Conservation (phyloP, 768 basidiomycete genomes). For the Rubroboletus satanas region DNA sequence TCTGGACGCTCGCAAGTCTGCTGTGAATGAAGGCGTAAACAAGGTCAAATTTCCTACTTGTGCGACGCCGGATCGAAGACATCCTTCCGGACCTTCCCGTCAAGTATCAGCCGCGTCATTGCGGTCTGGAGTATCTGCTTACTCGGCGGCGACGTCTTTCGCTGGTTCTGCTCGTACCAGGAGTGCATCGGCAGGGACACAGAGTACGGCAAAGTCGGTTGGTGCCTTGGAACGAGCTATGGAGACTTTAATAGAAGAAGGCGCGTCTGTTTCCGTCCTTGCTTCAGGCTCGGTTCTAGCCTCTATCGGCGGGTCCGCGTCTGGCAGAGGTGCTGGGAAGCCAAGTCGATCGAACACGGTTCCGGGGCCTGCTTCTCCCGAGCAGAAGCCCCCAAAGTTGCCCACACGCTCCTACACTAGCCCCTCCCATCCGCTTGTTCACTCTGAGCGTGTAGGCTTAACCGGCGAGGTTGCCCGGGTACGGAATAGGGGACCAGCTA, state of each 20-base stretch:
- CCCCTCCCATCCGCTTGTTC: conserved; percentile 36
- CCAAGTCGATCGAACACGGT: conserved; percentile 51
- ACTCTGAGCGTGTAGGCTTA: conserved; percentile 25
- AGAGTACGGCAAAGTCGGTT: conserved; percentile 26
- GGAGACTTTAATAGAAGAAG: conserved; percentile 49
- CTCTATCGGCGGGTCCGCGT: conserved; percentile 22
- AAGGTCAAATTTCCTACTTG: conserved; percentile 38
- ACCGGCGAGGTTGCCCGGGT: conserved; percentile 28
- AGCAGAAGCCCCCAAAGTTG: conserved; percentile 47
- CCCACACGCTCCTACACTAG: conserved; percentile 55
- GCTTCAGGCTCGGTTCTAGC: conserved; percentile 34
- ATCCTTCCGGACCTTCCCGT: conserved; percentile 23
- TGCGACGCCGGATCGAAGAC: conserved; percentile 11
- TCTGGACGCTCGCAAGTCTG: conserved; percentile 23
- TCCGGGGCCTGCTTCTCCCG: conserved; percentile 42
- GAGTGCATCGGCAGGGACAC: conserved; percentile 28
- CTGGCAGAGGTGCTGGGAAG: conserved; percentile 24
- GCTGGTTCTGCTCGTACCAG: conserved; percentile 14
- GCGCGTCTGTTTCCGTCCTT: conserved; percentile 33
- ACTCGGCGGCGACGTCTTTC: conserved; percentile 9
- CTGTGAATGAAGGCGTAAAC: conserved; percentile 4
- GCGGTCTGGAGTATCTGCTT: conserved; percentile 19
- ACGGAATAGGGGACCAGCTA: conserved; percentile 33
- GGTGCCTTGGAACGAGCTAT: conserved; percentile 48
- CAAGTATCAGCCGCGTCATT: conserved; percentile 25